Percentiles rank a stretch among this genome's conserved stretches.
phyloP scores from a whole-genome alignment of 1,139 yeast species.

The Suhomyces bribrorum region DNA sequence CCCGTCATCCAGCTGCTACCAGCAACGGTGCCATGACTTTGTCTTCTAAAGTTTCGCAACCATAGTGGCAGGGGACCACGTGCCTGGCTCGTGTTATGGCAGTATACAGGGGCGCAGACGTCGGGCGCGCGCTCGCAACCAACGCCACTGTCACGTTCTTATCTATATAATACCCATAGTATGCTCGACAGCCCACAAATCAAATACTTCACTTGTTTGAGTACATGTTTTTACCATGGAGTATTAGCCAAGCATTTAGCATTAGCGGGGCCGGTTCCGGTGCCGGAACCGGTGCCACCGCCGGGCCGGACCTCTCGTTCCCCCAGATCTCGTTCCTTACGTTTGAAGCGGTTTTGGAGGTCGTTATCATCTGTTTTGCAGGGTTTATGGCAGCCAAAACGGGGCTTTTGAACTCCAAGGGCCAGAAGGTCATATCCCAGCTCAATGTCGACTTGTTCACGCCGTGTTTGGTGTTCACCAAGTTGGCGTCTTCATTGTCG shows the following conservation, averaged over 20 bases:
- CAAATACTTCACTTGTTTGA: too few species aligned
- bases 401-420: conserved; percentile 58
- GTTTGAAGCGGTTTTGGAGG: conserved; percentile 77
- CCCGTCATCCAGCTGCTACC: too few species aligned
- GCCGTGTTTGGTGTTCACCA: conserved; percentile 79
- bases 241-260: too few species aligned
- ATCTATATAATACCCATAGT: too few species aligned
- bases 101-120: too few species aligned
- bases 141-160: too few species aligned
- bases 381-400: conserved; percentile 70
- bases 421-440: conserved; percentile 65
- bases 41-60: too few species aligned
- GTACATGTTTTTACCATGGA: not conserved
- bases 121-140: too few species aligned
- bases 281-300: not conserved
- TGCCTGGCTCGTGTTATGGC: too few species aligned
- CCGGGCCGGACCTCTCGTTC: conserved; percentile 42
- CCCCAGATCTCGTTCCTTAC: conserved; percentile 61
- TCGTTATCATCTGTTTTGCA: conserved; percentile 68
- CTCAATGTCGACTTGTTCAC: conserved; percentile 80
- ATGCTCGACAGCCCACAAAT: too few species aligned
- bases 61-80: too few species aligned
- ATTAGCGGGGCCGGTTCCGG: not conserved
- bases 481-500: conserved; percentile 74
- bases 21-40: too few species aligned